These are phyloP conservation scores for Pestalotiopsis sp. DNA, from an alignment of 2,329 filamentous ascomycete species.

Conservation along the genomic window DNA sequence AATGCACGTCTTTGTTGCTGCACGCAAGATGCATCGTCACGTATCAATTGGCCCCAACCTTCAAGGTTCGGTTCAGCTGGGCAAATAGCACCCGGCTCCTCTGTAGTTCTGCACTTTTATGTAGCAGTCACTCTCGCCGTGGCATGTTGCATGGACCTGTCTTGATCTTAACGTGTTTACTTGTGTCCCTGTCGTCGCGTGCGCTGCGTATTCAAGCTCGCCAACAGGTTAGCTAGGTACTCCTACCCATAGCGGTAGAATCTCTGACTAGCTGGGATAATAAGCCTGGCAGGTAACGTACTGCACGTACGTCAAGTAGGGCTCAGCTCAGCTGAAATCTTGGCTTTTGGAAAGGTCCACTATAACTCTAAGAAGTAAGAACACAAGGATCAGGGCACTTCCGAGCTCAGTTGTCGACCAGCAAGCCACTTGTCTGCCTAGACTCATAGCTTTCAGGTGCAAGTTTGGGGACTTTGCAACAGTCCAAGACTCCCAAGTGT, in stretches of 20 bases:
- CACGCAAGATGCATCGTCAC: not conserved
- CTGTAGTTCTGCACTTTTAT: too few relatives aligned
- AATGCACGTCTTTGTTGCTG: not conserved
- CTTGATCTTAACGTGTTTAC: not conserved
- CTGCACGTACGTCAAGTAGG: not conserved
- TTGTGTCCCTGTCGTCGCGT: not conserved
- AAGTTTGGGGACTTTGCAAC: not conserved
- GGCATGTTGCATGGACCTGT: too few relatives aligned
- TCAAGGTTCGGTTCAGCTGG: not conserved
- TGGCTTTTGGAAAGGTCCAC: not conserved
- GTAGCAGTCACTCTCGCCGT: too few relatives aligned
- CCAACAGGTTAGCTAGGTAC: not conserved
- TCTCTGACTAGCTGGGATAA: not conserved
- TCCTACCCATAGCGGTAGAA: not conserved
- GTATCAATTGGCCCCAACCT: not conserved
- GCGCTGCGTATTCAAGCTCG: not conserved
- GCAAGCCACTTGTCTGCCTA: not conserved
- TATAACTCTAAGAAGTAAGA: not conserved
- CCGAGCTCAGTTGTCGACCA: not conserved
- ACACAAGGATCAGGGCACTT: not conserved
- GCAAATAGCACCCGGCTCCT: not conserved
- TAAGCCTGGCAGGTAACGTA: not conserved
- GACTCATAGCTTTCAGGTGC: not conserved
- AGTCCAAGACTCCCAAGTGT: not conserved
- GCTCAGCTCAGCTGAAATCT: constrained; percentile 1